Percentiles rank a stretch among this genome's conserved stretches.
phyloP scores from a whole-genome alignment of 768 basidiomycete species.

The Psilocybe cyanescens region DNA sequence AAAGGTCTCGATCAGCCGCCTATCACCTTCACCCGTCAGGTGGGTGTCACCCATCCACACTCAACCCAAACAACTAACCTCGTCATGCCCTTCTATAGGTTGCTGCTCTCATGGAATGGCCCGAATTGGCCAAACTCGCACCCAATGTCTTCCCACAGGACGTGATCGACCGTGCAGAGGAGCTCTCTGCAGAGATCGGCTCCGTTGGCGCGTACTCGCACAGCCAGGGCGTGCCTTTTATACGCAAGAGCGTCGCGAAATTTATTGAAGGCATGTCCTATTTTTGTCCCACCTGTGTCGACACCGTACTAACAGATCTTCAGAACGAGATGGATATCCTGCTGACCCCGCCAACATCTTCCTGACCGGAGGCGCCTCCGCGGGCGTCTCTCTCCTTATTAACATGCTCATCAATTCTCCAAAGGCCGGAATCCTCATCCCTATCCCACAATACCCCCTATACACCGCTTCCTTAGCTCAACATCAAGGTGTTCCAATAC shows the following conservation, averaged over 20 bases:
- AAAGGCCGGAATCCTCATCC: slow-evolving; percentile 83
- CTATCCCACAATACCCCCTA: slow-evolving; percentile 97
- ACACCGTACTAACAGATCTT: not conserved
- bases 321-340: slow-evolving; percentile 91
- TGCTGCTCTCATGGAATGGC: slow-evolving; percentile 91
- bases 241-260: slow-evolving; percentile 85
- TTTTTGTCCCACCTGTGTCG: slow-evolving; percentile 5
- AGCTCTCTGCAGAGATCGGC: slow-evolving; percentile 84
- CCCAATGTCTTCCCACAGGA: slow-evolving; percentile 83
- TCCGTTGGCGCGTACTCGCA: slow-evolving; percentile 96
- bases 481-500: slow-evolving; percentile 75
- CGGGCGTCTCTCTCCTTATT: slow-evolving; percentile 88
- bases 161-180: slow-evolving; percentile 80
- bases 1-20: slow-evolving; percentile 92
- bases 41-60: slow-evolving; percentile 34
- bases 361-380: slow-evolving; percentile 93
- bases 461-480: slow-evolving; percentile 96
- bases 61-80: not conserved
- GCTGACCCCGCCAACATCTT: slow-evolving; percentile 86
- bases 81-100: slow-evolving; percentile 51
- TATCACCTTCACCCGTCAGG: slow-evolving; percentile 92
- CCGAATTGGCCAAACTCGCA: slow-evolving; percentile 78
- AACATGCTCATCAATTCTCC: slow-evolving; percentile 75
- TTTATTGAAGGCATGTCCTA: slow-evolving; percentile 78
- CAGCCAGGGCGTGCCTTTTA: slow-evolving; percentile 88